Percentiles rank a stretch among this genome's conserved stretches.
These are phyloP conservation scores for Lolium multiflorum DNA, from an alignment of 176 grass and related monocot genomes.

Conservation along the genomic window DNA sequence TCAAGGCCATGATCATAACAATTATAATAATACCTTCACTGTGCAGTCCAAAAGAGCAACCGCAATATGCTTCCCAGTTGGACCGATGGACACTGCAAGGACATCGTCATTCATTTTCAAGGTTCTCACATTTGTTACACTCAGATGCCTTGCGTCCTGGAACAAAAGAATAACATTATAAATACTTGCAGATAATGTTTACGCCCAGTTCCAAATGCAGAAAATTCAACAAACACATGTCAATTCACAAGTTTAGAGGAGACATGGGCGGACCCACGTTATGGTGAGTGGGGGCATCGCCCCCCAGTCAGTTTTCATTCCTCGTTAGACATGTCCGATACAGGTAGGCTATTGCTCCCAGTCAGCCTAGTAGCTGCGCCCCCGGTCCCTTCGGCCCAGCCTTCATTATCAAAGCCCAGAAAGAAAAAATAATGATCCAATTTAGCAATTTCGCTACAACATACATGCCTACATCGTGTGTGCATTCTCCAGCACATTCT, in stretches of 20 bases:
- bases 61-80: constrained; percentile 84
- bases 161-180: constrained; percentile 33
- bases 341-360: too few species aligned
- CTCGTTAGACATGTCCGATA: too few species aligned
- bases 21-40: constrained; percentile 64
- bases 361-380: too few species aligned
- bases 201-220: not conserved
- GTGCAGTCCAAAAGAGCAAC: constrained; percentile 89
- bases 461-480: too few species aligned
- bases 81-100: constrained; percentile 71
- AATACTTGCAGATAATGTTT: not conserved
- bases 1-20: constrained; percentile 8
- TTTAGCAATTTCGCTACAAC: too few species aligned
- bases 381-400: too few species aligned
- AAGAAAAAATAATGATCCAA: too few species aligned
- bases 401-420: too few species aligned
- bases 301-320: too few species aligned
- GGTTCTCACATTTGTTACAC: constrained; percentile 83
- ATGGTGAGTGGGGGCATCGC: too few species aligned
- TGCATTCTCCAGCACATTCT: too few species aligned
- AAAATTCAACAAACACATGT: not conserved
- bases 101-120: constrained; percentile 98
- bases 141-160: constrained; percentile 82
- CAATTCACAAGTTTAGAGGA: constrained; percentile 10
- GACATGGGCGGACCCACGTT: too few species aligned